Percentiles rank a stretch among this genome's conserved stretches.
These are phyloP conservation scores for Prunus padus DNA, from an alignment of 306 rosid genomes.

Conservation along the genomic window DNA sequence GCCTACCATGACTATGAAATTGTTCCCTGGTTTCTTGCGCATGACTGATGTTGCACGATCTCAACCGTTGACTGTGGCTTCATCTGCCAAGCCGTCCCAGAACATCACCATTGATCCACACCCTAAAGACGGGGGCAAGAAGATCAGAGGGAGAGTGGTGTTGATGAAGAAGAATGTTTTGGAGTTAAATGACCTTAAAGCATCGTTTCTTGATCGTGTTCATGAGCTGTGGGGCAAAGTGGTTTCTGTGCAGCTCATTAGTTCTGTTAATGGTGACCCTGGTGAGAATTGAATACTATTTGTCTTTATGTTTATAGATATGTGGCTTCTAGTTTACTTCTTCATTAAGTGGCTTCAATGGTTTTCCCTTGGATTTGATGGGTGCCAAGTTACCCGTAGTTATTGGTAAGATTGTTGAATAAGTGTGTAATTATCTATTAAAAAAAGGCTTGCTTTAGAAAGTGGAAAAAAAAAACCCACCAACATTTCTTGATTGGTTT, in stretches of 20 bases:
- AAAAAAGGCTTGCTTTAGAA: too few species aligned
- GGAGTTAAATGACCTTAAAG: conserved; percentile 63
- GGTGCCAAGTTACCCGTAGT: too few species aligned
- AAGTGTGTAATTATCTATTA: too few species aligned
- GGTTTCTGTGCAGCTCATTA: conserved; percentile 61
- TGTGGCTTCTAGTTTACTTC: background rate
- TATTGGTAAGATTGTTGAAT: too few species aligned
- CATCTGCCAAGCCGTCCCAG: conserved; percentile 17
- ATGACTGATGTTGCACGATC: conserved; percentile 3
- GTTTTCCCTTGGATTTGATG: too few species aligned
- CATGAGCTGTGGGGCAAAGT: conserved; percentile 54
- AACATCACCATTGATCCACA: conserved; percentile 8
- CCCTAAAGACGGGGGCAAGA: background rate
- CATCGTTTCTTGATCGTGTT: conserved; percentile 50
- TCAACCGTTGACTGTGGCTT: conserved; percentile 22
- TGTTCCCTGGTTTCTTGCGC: background rate
- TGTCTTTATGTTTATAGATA: background rate
- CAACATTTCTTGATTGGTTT: background rate
- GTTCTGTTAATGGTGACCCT: conserved; percentile 41
- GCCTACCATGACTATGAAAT: background rate
- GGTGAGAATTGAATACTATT: conserved; percentile 28
- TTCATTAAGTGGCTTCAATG: background rate
- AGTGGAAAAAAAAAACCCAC: too few species aligned
- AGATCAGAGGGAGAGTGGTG: conserved; percentile 57
- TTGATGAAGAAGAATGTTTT: conserved; percentile 75